Conservation (phyloP, 2,329 filamentous ascomycete species). For the Fusarium clavum region DNA sequence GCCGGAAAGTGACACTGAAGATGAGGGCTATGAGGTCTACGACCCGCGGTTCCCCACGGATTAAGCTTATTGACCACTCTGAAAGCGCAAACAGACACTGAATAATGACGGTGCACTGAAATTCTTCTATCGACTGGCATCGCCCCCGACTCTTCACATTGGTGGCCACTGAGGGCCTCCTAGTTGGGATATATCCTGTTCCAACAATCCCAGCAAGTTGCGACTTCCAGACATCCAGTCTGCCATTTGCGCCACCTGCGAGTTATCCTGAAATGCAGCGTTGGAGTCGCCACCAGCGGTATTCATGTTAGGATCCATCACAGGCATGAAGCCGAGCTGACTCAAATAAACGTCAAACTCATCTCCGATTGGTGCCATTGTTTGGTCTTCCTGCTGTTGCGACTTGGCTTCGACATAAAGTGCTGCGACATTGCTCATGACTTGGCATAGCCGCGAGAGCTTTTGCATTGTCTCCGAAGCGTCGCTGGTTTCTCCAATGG, state of each 20-base stretch:
- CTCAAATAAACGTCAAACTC: slow-evolving; percentile 74
- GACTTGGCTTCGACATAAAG: slow-evolving; percentile 72
- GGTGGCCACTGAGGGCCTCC: slow-evolving; percentile 52
- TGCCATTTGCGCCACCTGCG: slow-evolving; percentile 62
- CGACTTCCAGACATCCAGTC: slow-evolving; percentile 76
- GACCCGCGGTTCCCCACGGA: slow-evolving; percentile 70
- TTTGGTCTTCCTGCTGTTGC: slow-evolving; percentile 59
- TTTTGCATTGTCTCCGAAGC: slow-evolving; percentile 70
- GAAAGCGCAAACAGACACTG: not conserved
- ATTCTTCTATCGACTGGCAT: slow-evolving; percentile 11
- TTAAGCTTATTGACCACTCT: slow-evolving; percentile 52
- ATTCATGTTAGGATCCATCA: slow-evolving; percentile 47
- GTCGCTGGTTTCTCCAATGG: slow-evolving; percentile 62
- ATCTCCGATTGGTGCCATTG: slow-evolving; percentile 63
- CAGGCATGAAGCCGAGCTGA: slow-evolving; percentile 70
- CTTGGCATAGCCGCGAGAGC: slow-evolving; percentile 70
- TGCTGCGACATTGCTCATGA: slow-evolving; percentile 70
- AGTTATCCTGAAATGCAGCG: slow-evolving; percentile 41
- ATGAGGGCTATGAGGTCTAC: slow-evolving; percentile 78
- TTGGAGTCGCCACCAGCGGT: slow-evolving; percentile 30
- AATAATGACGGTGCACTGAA: not conserved
- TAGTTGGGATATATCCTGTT: slow-evolving; percentile 67
- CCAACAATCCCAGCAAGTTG: slow-evolving; percentile 73
- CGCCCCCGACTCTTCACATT: slow-evolving; percentile 29
- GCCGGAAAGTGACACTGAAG: slow-evolving; percentile 73